Evolutionary conservation across 768 basidiomycete species (phyloP), one percentile per base, ranked within the genome.

Genomic region (Amanita inopinata): DNA sequence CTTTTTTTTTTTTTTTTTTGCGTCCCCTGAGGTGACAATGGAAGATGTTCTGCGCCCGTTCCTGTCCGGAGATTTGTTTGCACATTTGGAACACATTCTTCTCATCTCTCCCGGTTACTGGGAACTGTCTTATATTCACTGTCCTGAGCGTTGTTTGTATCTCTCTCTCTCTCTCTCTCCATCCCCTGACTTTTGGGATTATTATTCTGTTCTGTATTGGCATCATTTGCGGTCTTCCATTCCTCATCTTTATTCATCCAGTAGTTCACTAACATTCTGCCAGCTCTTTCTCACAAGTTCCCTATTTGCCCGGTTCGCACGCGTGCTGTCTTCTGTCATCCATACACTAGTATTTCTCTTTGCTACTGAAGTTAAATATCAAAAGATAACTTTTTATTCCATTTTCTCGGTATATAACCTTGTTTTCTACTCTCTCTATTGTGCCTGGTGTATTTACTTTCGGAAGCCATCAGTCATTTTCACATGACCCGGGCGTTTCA

Each of bases 131-230:
- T 20, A 18, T 20, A 14, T 17, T 28, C 27, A 28, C 27, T 28
- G 7, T 28, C 27, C n/a, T n/a, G n/a, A n/a, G n/a, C n/a, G 27
- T 28, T 28, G 7, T 28, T 22, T 38, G n/a, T 40, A 3, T 25
- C 24, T 28, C 27, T 30, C 45, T 43, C 34, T 45, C 38, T 31
- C 30, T 22, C 35, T 34, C 24, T 22, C 20, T 43, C 23, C 25
- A 28, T 36, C 38, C 28, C 24, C 32, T 17, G 10, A n/a, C n/a
- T n/a, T n/a, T n/a, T n/a, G n/a, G n/a, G n/a, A n/a, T n/a, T n/a
- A 31, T 19, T 32, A n/a, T 33, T 30, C 35, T 20, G 35, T 22
- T 39, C 22, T n/a, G 35, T 41, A 24, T 31, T 45, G n/a, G 25
- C 28, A 12, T 28, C 20, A 30, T 33, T 40, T 38, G 20, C 24